Evolutionary conservation across 495 filamentous ascomycete species (phyloP), one percentile per base, ranked within the genome.

Genomic region (Eremomyces bilateralis): DNA sequence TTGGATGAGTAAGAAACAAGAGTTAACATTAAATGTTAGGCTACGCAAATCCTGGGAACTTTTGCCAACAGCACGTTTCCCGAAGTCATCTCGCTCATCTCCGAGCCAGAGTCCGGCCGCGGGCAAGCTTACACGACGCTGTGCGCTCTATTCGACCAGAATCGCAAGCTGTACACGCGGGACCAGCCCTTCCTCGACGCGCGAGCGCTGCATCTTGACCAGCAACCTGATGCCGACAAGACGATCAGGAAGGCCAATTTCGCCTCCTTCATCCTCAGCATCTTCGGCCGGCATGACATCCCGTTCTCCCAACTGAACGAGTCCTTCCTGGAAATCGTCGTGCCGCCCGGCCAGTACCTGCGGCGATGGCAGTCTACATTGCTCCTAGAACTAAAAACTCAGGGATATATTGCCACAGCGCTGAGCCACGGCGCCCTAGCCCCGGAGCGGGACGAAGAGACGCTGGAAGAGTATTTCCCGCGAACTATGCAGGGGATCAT

Each of bases 191-290:
- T 92, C 29, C 68, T 91, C 6, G 69, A 70, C 19, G 62, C 73
- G 0, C 65, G 71, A 20, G 71, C 80, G 32, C 60, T 94, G 3
- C 73, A 80, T 22, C 58, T 77, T 15, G 29, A 18, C 10, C 39
- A 43, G 29, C 45, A 45, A 27, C 30, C 30, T 18, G 29, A 5
- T 4, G 11, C 16, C 8, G 11, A 34, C 8, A 75, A 77, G 34
- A 76, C 75, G 15, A 75, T 93, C 37, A 71, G 77, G 22, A 79
- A 82, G 53, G 75, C 81, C 2, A 94, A 94, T 42, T 59, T 94
- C 34, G 83, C 81, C 2, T 80, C 82, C 1, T 80, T 81, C 42
- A 73, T 83, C 4, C 72, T 73, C 0, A 80, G 76, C 39, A 67
- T 84, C 18, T 84, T 91, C 52, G 80, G 78, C 3, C 38, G 44